Evolutionary conservation across 106 monocot species (phyloP), one percentile per base, ranked within the genome.

Genomic region (Gastrodia elata): DNA sequence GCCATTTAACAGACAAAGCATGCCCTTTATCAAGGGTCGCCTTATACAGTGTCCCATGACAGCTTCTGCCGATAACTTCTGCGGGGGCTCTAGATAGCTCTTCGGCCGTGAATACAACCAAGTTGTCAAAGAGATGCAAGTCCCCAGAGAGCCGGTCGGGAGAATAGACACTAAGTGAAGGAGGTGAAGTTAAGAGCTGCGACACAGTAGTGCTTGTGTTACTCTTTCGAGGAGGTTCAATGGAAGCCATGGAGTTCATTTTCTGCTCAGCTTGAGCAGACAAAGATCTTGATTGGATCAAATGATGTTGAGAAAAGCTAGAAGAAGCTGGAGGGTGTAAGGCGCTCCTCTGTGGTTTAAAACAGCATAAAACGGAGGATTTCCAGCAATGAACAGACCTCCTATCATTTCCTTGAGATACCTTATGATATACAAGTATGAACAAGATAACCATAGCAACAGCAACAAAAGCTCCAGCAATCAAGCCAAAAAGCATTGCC

Each of bases 11-110:
- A 2, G 71, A 80, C 75, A 93, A 6, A n/a, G 84, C 71, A 73
- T 82, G 79, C 16, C 81, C 87, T 73, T 70, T 80, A 18, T 82
- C 85, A 49, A 90, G 83, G 11, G 80, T 83, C 37, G 93, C 85
- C 71, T 87, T 89, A 84, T 93, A 93, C 5, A 83, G 81, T 0
- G 87, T 85, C 5, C 90, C 90, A 78, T 93, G 93, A 73, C 87
- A 90, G 64, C 90, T 94, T 78, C 93, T 80, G 6, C 93, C 93
- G 41, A 90, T 80, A 64, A 88, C 86, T 72, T 94, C 93, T 4
- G 90, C 87, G 27, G 93, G 93, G 15, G 90, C 87, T n/a, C 75
- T 76, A 40, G 93, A 94, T 44, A 94, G 87, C 38, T 94, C 87
- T 40, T 90, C 90, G 8, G 80, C 81, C 0, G 90, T 80, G 67